Evolutionary conservation across 345 rosid species (phyloP), one percentile per base, ranked within the genome.

Genomic region (Populus davidiana): DNA sequence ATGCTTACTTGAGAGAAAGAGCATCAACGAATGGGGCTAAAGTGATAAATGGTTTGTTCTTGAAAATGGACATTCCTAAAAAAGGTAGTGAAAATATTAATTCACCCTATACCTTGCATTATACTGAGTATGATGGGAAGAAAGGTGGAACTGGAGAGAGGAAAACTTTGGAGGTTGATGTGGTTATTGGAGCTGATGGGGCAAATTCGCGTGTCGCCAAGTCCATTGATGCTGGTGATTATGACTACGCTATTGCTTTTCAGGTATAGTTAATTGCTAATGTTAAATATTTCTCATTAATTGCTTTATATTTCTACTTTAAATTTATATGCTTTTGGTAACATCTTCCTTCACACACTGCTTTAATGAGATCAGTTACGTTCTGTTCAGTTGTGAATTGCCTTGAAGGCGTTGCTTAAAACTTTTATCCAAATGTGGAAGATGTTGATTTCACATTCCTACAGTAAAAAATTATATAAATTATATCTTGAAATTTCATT

Each of bases 131-230:
- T 62, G 92, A 91, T 67, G 98, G 97, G 1, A 80, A 70, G 64
- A 85, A 77, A 8, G 98, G 96, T 1, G 88, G 84, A 14, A 80
- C 87, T 0, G 99, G 99, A 5, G 80, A 62, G 78, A 95, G 91
- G 97, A 87, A 81, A 77, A 91, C 91, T 0, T 16, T 94, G 86
- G 96, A 93, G 83, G 99, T 94, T 16, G 98, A 94, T 79, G 98
- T 97, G 1, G 97, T 94, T 2, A 89, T 93, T 21, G 97, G 98
- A 23, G 98, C 99, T 62, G 99, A 94, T 77, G 98, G 98, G 33
- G 99, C 99, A 39, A 94, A 94, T 79, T 94, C 99, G 20, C 86
- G 94, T 62, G 98, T 94, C 41, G 99, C 99, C 16, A 94, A 94
- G 81, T 85, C 99, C 11, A 94, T 94, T 36, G 87, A 75, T 43